Evolutionary conservation across 2,329 filamentous ascomycete species (phyloP), one percentile per base, ranked within the genome.

Genomic region (Phialophora macrospora): DNA sequence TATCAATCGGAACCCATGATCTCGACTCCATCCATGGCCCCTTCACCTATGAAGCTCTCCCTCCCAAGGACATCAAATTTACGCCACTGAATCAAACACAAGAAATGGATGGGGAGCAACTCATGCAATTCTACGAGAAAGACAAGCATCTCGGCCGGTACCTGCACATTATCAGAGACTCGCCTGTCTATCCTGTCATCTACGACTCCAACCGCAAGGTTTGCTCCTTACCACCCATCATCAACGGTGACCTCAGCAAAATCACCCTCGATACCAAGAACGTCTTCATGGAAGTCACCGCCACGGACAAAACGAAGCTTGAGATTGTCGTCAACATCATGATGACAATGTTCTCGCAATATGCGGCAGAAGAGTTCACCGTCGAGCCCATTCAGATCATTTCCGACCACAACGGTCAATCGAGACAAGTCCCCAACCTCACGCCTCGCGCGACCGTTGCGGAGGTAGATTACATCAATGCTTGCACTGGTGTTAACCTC

Each of bases 1-100:
- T 97, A n/a, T 91, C 94, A 24, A 97, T 99, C 75, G 95, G 95
- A 73, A 99, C 95, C 3, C 95, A 99, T 79, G 94, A 99, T 77
- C 83, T 98, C 70, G 93, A 98, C 76, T 97, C 92, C 20, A 83
- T 99, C 73, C 83, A 96, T 79, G 95, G 93, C 0, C 95, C 95
- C 55, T 99, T 99, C 85, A 93, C 92, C 64, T 99, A 99, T 76
- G 94, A 98, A 80, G 95, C 95, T 20, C 85, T 94, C 34, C 84
- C 90, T 55, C 95, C 95, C n/a, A 89, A 93, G 78, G 88, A 97
- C 72, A 96, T 99, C 80, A 89, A 89, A 74, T 99, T 99, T 79
- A 82, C 84, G 20, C 95, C 95, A 24, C 82, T 99, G 70, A 99
- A 98, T 81, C 93, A 98, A 82, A 90, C 87, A 28, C 90, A 93